phyloP scores from a whole-genome alignment of 2,329 filamentous ascomycete species.

The Colletotrichum tropicale region DNA sequence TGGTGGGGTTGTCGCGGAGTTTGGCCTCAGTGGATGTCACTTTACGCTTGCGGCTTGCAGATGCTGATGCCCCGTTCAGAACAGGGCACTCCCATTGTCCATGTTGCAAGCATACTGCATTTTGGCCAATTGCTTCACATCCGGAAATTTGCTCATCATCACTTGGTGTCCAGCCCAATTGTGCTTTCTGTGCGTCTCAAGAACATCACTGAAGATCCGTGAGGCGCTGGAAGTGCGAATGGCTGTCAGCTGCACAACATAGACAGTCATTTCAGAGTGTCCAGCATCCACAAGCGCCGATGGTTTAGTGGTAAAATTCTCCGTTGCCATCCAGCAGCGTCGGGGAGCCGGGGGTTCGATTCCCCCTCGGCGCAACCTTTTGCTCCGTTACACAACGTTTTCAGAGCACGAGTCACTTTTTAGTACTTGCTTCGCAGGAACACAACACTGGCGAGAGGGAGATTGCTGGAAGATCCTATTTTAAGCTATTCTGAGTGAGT shows the following conservation, averaged over 20 bases:
- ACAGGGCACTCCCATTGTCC: not conserved
- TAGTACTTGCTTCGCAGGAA: not conserved
- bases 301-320: conserved; percentile 23
- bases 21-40: conserved; percentile 4
- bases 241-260: not conserved
- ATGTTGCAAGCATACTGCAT: no score
- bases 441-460: no score
- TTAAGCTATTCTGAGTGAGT: no score
- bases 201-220: not conserved
- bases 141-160: not conserved
- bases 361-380: conserved; percentile 17
- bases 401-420: not conserved
- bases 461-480: no score
- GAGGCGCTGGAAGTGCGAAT: not conserved
- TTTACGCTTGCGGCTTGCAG: not conserved
- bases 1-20: not conserved
- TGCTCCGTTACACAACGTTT: not conserved
- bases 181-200: not conserved
- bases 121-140: not conserved
- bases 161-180: not conserved
- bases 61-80: not conserved
- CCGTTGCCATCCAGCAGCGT: conserved; percentile 18
- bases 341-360: conserved; percentile 22
- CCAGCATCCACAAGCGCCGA: not conserved
- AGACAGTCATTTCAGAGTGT: accelerated